Evolutionary conservation across 805 yeast genomes (phyloP).

Genomic region (Diddensiella transvaalensis): DNA sequence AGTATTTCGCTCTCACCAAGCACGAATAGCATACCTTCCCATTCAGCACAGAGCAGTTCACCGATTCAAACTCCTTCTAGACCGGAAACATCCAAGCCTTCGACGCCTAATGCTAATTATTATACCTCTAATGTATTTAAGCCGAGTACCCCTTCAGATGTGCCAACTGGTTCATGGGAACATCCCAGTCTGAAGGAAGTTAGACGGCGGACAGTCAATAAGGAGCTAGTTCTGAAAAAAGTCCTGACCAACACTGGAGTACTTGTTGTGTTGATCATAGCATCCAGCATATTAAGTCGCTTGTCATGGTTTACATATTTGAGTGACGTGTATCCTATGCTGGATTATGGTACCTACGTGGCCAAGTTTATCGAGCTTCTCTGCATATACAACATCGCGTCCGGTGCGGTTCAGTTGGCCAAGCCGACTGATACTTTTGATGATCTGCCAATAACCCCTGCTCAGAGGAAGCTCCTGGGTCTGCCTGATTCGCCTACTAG

Average conservation of each 20-base stretch:
- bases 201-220: constrained; percentile 38
- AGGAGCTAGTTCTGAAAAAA: constrained; percentile 38
- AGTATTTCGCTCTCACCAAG: background rate
- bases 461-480: constrained; percentile 29
- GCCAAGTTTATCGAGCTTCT: constrained; percentile 7
- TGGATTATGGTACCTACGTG: background rate
- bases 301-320: background rate
- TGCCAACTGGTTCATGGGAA: constrained; percentile 28
- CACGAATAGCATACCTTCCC: background rate
- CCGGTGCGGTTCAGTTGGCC: constrained; percentile 12
- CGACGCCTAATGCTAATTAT: background rate
- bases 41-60: background rate
- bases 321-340: constrained; percentile 10
- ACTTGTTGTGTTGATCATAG: constrained; percentile 1
- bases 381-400: constrained; percentile 21
- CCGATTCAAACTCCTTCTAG: background rate
- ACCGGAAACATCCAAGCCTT: background rate
- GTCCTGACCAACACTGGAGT: constrained; percentile 33
- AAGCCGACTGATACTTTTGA: constrained; percentile 23
- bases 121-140: constrained; percentile 20
- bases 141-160: constrained; percentile 12
- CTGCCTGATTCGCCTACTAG: constrained; percentile 26
- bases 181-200: constrained; percentile 27
- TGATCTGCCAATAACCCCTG: constrained; percentile 27
- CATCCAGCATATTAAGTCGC: background rate